Evolutionary conservation across 768 basidiomycete species (phyloP), one percentile per base, ranked within the genome.

Genomic region (Amanita muscaria): DNA sequence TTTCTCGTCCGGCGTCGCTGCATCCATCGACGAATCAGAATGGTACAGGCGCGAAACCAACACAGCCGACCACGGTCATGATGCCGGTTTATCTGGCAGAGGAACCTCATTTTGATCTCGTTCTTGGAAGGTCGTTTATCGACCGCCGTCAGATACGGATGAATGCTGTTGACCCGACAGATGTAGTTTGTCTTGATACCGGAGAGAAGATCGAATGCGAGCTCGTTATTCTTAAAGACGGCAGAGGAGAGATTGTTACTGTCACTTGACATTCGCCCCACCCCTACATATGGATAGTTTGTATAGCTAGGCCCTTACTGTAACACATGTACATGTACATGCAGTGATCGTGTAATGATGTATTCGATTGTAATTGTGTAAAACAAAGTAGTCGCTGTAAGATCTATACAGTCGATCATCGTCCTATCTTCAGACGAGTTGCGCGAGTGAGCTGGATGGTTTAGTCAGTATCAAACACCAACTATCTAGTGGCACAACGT

Each of bases 81-180:
- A 59, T 82, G 18, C 57, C 76, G 0, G 92, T 97, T 7, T 92
- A 88, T 62, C 74, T 98, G 23, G 85, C 88, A 3, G 96, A 99
- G 58, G 93, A 96, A 59, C 81, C 84, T 0, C 91, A 97, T 56
- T 98, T 98, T 62, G 92, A 96, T 54, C 88, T 97, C 37, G 85
- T 98, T 4, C 74, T 98, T 5, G 93, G 93, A 1, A 72, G 93
- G 19, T 80, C 80, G 18, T 92, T 96, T 56, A 78, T 83, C 50
- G 85, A 85, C 71, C 80, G 73, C 56, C 70, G 89, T 52, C 83
- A 84, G 56, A 80, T 98, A 51, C 83, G 83, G 61, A 80, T 78
- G 23, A 88, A 85, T 57, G 67, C 83, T 0, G 67, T 83, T 31
- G 94, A 99, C 59, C 82, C 81, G 30, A 98, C 96, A 8, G 80